Evolutionary conservation across 2,329 filamentous ascomycete species (phyloP).

Genomic region (Claviceps sp.): DNA sequence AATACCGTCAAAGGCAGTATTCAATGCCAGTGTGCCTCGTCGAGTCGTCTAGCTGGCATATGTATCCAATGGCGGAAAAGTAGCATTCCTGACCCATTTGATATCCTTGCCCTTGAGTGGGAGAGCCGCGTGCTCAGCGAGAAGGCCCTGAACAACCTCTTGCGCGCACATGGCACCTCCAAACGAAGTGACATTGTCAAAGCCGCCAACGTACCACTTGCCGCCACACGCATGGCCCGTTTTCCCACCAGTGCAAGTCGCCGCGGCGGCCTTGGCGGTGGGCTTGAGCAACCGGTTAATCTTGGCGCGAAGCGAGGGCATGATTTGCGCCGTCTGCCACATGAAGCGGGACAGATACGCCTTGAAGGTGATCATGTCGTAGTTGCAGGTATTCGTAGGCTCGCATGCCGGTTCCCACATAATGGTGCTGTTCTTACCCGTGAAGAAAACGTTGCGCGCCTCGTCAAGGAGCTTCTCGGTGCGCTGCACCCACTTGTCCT

Average conservation of each 20-base stretch:
- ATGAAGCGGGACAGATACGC: constrained; percentile 53
- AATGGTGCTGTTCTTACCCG: constrained; percentile 39
- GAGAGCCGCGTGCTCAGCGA: constrained; percentile 28
- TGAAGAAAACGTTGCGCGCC: constrained; percentile 39
- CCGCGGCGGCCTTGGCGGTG: constrained; percentile 41
- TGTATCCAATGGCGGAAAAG: constrained; percentile 10
- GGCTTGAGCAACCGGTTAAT: constrained; percentile 35
- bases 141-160: constrained; percentile 47
- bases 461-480: constrained; percentile 38
- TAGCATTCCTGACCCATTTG: constrained; percentile 14
- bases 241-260: constrained; percentile 40
- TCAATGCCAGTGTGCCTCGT: background rate
- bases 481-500: constrained; percentile 39
- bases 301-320: constrained; percentile 36
- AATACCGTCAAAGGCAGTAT: too few relatives aligned
- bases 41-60: constrained; percentile 5
- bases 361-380: constrained; percentile 56
- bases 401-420: constrained; percentile 60
- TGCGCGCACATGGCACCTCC: constrained; percentile 54
- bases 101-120: constrained; percentile 37
- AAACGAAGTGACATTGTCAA: constrained; percentile 40
- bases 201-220: constrained; percentile 46
- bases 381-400: constrained; percentile 38
- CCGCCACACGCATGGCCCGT: constrained; percentile 43
- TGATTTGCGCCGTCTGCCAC: constrained; percentile 42